Conservation (phyloP, 2,329 filamentous ascomycete genomes). For the Verruconis gallopava region DNA sequence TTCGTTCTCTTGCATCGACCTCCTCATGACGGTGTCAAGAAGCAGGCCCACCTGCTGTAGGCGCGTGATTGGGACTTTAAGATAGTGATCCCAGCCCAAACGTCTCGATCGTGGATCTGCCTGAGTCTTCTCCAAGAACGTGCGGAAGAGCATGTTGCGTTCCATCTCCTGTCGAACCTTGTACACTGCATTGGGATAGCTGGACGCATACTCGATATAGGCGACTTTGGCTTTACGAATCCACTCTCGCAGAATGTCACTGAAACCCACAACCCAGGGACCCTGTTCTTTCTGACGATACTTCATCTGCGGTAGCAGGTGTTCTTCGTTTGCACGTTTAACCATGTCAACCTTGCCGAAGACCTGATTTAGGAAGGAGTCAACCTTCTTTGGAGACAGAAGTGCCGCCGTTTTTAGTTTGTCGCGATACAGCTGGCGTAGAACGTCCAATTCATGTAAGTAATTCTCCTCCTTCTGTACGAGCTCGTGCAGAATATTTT, state of each 20-base stretch:
- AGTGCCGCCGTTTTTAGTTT: slow-evolving; percentile 60
- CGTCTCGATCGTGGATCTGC: slow-evolving; percentile 68
- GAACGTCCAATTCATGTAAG: slow-evolving; percentile 77
- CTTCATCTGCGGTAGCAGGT: slow-evolving; percentile 83
- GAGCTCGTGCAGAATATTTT: slow-evolving; percentile 92
- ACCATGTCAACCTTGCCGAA: slow-evolving; percentile 87
- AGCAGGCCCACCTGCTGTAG: slow-evolving; percentile 83
- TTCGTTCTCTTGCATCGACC: slow-evolving; percentile 71
- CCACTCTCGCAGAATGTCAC: slow-evolving; percentile 96
- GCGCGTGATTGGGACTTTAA: slow-evolving; percentile 86
- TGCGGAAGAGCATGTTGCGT: slow-evolving; percentile 71
- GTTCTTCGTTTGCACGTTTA: slow-evolving; percentile 82
- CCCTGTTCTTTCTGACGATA: slow-evolving; percentile 96
- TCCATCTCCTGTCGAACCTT: slow-evolving; percentile 73
- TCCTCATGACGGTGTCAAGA: slow-evolving; percentile 69
- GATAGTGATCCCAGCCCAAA: slow-evolving; percentile 84
- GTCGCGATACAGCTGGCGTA: slow-evolving; percentile 76
- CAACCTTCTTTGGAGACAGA: slow-evolving; percentile 62
- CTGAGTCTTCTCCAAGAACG: slow-evolving; percentile 71
- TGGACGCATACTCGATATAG: slow-evolving; percentile 84
- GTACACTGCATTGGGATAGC: slow-evolving; percentile 73
- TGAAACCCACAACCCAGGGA: slow-evolving; percentile 86
- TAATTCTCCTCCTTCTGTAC: slow-evolving; percentile 86
- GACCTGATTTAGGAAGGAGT: slow-evolving; percentile 69
- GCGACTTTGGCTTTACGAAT: slow-evolving; percentile 81